Percentiles rank a stretch among this genome's conserved stretches.
Conservation (phyloP, 441 rosid genomes). For the Gossypium gossypioides region DNA sequence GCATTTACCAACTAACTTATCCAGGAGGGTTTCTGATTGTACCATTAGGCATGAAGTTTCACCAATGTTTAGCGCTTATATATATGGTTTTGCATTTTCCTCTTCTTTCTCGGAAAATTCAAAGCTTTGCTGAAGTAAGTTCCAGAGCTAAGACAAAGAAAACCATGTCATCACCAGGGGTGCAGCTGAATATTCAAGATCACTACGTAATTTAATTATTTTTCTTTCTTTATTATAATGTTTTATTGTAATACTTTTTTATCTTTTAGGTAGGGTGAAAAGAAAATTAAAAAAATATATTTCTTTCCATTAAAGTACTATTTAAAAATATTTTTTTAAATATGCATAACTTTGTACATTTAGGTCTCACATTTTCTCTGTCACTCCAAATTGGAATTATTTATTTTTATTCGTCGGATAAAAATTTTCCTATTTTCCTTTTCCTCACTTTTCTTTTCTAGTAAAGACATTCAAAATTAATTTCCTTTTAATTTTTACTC, state of each 20-base stretch:
- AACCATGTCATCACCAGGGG: conserved; percentile 18
- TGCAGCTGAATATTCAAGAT: conserved; percentile 20
- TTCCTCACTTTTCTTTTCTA: no score
- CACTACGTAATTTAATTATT: conserved; percentile 12
- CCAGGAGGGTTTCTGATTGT: not conserved
- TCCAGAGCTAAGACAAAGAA: not conserved
- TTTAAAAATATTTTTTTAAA: no score
- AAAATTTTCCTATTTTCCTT: no score
- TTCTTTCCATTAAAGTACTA: no score
- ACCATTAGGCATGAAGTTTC: not conserved
- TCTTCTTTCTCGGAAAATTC: conserved; percentile 11
- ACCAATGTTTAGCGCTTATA: not conserved
- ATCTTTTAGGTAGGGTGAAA: not conserved
- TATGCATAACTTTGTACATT: no score
- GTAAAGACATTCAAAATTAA: no score
- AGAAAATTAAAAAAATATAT: no score
- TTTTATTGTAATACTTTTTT: not conserved
- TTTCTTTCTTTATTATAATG: not conserved
- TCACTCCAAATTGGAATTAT: no score
- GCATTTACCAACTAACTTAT: not conserved
- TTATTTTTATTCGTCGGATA: no score
- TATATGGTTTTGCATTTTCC: conserved; percentile 3
- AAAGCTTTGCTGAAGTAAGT: not conserved
- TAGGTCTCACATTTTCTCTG: no score
- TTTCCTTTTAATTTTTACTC: no score